phyloP scores from a whole-genome alignment of 257 asterid genomes.

The Plantago major region DNA sequence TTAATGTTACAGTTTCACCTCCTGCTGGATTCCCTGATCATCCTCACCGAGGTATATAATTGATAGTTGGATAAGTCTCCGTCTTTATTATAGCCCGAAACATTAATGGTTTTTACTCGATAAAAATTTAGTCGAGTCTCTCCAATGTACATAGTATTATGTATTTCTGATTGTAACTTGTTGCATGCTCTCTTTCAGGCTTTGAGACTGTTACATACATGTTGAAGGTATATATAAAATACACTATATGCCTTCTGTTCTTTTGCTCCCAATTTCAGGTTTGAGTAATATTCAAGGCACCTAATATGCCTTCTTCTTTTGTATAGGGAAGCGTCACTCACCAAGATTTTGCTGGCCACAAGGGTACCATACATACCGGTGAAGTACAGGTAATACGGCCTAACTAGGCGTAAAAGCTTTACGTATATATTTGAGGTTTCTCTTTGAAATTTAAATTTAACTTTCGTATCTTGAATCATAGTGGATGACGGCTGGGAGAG shows the following conservation, averaged over 20 bases:
- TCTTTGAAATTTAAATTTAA: neutral
- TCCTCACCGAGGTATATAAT: no score
- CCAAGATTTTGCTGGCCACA: constrained; percentile 87
- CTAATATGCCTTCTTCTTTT: neutral
- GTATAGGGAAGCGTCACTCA: constrained; percentile 67
- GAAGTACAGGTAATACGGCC: constrained; percentile 30
- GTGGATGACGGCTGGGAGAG: constrained; percentile 98
- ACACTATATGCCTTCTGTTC: no score
- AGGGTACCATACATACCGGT: constrained; percentile 73
- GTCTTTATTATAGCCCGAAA: no score
- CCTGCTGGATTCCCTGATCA: constrained; percentile 99
- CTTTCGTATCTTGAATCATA: constrained; percentile 12
- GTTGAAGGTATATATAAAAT: constrained; percentile 98
- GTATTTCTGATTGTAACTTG: no score
- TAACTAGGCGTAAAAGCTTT: no score
- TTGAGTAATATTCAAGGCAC: no score
- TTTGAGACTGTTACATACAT: constrained; percentile 94
- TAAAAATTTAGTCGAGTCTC: no score
- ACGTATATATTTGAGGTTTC: neutral
- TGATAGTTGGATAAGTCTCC: no score
- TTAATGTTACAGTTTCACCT: constrained; percentile 56
- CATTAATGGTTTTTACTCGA: no score
- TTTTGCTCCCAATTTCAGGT: no score
- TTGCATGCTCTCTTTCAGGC: no score
- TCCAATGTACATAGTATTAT: no score